Conservation (phyloP, 2,329 filamentous ascomycete genomes). For the Paecilomyces fulvus region DNA sequence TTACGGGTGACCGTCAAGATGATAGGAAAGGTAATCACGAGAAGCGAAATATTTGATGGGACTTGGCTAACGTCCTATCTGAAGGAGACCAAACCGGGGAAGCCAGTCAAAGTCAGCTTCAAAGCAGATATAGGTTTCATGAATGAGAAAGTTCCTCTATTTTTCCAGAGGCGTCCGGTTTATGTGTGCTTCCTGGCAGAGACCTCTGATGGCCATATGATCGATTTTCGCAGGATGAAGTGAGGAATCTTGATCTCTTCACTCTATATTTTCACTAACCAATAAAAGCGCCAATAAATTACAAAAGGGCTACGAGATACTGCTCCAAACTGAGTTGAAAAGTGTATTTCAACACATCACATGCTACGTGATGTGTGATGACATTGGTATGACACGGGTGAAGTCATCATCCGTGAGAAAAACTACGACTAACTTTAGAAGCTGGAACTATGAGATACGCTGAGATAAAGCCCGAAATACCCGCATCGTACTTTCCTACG, state of each 20-base stretch:
- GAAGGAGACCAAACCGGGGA: conserved; percentile 18
- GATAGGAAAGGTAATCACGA: conserved; percentile 34
- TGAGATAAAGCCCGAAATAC: conserved; percentile 43
- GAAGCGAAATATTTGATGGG: conserved; percentile 16
- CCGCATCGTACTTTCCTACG: conserved; percentile 36
- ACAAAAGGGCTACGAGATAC: conserved; percentile 51
- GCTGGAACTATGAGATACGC: conserved; percentile 51
- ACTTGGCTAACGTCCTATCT: background rate
- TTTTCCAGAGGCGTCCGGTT: conserved; percentile 57
- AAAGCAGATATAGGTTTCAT: conserved; percentile 61
- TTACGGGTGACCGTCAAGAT: conserved; percentile 48
- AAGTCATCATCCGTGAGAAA: background rate
- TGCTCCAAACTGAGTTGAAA: conserved; percentile 50
- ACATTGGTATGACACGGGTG: conserved; percentile 50
- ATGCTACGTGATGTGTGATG: conserved; percentile 73
- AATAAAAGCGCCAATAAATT: conserved; percentile 53
- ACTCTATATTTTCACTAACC: conserved; percentile 6
- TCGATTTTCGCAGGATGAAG: conserved; percentile 59
- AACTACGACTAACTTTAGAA: conserved; percentile 17
- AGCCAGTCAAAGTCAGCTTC: conserved; percentile 51
- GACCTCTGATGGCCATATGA: conserved; percentile 57
- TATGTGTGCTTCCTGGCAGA: conserved; percentile 68
- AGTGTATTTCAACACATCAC: conserved; percentile 50
- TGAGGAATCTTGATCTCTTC: conserved; percentile 19
- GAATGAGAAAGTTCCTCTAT: conserved; percentile 54